Base-by-base conservation (phyloP, 2,329 filamentous ascomycete genomes). In the Hansfordia pulvinata region DNA sequence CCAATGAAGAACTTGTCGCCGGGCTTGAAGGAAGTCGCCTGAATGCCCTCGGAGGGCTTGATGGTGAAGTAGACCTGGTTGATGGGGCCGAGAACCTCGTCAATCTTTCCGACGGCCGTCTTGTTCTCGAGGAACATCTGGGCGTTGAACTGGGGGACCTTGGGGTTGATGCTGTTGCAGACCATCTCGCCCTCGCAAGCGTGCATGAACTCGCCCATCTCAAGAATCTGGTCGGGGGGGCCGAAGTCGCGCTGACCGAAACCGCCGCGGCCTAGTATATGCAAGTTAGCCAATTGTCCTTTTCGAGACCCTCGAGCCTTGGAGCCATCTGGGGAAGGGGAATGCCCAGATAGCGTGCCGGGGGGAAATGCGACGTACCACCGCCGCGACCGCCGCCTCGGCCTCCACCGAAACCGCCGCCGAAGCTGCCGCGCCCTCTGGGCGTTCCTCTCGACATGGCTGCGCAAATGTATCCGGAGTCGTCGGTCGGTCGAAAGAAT, bases 61-160 rank as follows among this genome's bases (percentile, higher is more conserved):
- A 98, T 80, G 46, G 88, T 96, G 68, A 98, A 98, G 66, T 80
- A 93, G 46, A 96, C 83, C 58, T 94, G 80, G 68, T 93, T 96
- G 58, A 98, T 82, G 37, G 90, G 88, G 31, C 90, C 90, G 42
- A 98, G 77, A 41, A 98, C 81, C 62, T 98, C 90, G 61, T 98
- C 90, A 50, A 98, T 81, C 62, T 96, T 96, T 55, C 90, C 90
- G 53, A 98, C 74, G 35, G 80, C 66, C 49, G 78, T 80, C 69
- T 96, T 98, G 68, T 96, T 98, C 69, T 96, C 88, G 46, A 96
- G 78, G 63, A 90, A 98, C 56, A 98, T 93, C 41, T 85, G 85
- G 35, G 90, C 90, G 65, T 94, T 96, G 77, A 98, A 98, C 64
- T 93, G 93, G 35, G 90, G 90, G 38, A 98, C 79, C 62, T 96